Evolutionary conservation across 2,329 filamentous ascomycete genomes (phyloP), one percentile per base, ranked within the genome.

Genomic region (Penicillium glabrum): DNA sequence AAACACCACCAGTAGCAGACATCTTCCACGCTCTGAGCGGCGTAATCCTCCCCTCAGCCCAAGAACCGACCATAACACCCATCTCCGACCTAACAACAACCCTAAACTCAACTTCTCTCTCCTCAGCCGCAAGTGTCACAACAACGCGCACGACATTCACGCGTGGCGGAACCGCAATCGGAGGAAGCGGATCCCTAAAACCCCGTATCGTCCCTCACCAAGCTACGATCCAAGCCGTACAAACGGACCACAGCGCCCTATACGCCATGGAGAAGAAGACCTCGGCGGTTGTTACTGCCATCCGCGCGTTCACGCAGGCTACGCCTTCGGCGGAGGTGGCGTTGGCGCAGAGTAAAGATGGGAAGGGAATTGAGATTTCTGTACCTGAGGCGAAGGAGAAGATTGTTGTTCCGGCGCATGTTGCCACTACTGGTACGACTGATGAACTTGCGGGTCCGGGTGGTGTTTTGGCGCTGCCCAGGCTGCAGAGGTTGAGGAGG

Each of bases 11-110:
- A 11, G 78, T 78, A 57, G 80, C 83, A 44, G 80, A 82, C 43
- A 87, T 88, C 62, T 88, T 85, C 83, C 81, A 83, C 41, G 83
- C 84, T 2, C 66, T 80, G 11, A 79, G 78, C 19, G 77, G 77
- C 44, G 65, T 75, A 27, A 61, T 69, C 5, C 65, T 75, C 37
- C 66, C 70, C 7, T 63, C 65, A 16, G 53, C 61, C 10, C 51
- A 61, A 46, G 26, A 57, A 26, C 23, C 61, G 26, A 13, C 62
- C 44, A 39, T 60, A 39, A 46, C 62, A 37, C 37, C 60, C 29
- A 56, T 66, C 37, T 58, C 67, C 24, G 51, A 58, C 21, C 61
- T 65, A 53, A 59, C 61, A 35, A 51, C 61, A 33, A 53, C 62
- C 37, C 61, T 64, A 35, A 55, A 57, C 49, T 66, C 64, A 16